These are phyloP conservation scores for Coniochaeta ligniaria DNA, from an alignment of 2,329 filamentous ascomycete genomes.

Conservation along the genomic window DNA sequence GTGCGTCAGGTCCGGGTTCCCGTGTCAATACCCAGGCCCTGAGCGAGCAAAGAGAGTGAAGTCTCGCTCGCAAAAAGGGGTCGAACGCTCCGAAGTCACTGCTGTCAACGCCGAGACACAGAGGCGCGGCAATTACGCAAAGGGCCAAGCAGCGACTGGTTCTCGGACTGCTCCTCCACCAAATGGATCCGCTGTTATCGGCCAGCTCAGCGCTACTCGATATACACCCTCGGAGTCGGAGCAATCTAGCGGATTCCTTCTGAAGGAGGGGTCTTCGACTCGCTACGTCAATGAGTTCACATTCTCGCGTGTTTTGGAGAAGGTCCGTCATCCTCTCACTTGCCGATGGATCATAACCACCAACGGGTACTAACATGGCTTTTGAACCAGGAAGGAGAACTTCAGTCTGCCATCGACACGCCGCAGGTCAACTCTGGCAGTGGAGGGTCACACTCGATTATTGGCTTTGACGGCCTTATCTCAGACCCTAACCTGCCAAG, in stretches of 20 bases:
- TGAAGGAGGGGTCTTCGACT: neutral
- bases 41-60: neutral
- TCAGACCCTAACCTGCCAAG: neutral
- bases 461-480: neutral
- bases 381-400: neutral
- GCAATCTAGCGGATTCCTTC: neutral
- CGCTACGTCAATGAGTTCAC: neutral
- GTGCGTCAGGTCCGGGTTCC: neutral
- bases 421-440: neutral
- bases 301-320: neutral
- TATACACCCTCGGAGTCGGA: neutral
- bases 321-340: neutral
- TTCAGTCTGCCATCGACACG: neutral
- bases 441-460: neutral
- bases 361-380: neutral
- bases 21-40: neutral
- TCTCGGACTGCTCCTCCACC: neutral
- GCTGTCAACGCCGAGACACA: neutral
- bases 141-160: neutral
- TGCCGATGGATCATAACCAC: neutral
- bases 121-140: too few species aligned
- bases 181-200: neutral
- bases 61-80: neutral
- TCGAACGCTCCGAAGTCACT: neutral
- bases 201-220: neutral